Percentiles rank a stretch among this genome's conserved stretches.
phyloP scores from a whole-genome alignment of 768 basidiomycete genomes.

The Lactifluus echinatus region DNA sequence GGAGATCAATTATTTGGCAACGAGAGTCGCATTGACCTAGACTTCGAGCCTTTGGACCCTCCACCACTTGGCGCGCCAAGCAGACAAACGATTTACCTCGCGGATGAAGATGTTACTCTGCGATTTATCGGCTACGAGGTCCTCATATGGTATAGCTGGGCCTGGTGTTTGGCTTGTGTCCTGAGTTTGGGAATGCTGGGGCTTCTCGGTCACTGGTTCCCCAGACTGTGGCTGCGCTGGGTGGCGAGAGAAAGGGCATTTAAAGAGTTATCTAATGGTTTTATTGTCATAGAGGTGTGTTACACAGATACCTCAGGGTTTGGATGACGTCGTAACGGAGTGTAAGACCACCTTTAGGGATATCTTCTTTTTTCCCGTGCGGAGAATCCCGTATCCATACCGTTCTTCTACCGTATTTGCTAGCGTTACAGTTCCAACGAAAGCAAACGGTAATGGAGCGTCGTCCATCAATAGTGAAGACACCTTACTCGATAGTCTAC shows the following conservation, averaged over 20 bases:
- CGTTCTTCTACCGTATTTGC: conserved; percentile 76
- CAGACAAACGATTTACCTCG: conserved; percentile 75
- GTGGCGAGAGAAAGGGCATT: conserved; percentile 81
- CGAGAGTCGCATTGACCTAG: conserved; percentile 74
- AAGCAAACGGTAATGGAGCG: conserved; percentile 21
- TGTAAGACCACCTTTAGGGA: conserved; percentile 76
- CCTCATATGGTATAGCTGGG: conserved; percentile 46
- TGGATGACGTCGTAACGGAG: conserved; percentile 22
- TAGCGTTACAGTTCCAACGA: conserved; percentile 9
- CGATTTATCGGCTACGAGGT: conserved; percentile 83
- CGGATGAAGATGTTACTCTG: conserved; percentile 84
- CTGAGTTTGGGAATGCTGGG: conserved; percentile 63
- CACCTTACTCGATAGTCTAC: conserved; percentile 42
- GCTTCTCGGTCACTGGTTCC: conserved; percentile 90
- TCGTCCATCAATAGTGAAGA: conserved; percentile 27
- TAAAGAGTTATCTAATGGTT: conserved; percentile 54
- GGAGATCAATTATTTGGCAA: conserved; percentile 78
- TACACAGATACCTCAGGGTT: not conserved
- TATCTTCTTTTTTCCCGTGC: conserved; percentile 66
- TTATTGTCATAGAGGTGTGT: conserved; percentile 86
- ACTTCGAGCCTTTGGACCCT: conserved; percentile 52
- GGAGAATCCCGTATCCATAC: conserved; percentile 64
- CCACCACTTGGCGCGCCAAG: conserved; percentile 78
- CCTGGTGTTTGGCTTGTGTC: conserved; percentile 68
- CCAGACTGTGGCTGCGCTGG: conserved; percentile 83